phyloP scores from a whole-genome alignment of 2,329 filamentous ascomycete species.

The Piedraia hortae region DNA sequence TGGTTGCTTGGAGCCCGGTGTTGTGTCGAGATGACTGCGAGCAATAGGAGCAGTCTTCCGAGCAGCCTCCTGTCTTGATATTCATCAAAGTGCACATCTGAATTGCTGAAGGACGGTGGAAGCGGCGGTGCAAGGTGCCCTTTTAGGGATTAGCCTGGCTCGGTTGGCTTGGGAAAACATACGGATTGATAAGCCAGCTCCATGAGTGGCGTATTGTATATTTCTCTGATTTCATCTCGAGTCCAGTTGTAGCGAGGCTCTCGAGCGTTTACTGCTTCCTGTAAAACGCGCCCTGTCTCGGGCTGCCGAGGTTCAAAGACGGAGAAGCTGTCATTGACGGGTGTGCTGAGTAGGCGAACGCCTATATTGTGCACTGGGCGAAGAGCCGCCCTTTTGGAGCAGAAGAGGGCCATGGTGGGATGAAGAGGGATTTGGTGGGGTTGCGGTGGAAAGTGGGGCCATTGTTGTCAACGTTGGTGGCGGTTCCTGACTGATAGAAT shows the following conservation, averaged over 20 bases:
- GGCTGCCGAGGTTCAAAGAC: slow-evolving; percentile 5
- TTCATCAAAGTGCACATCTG: slow-evolving; percentile 91
- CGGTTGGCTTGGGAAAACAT: slow-evolving; percentile 2
- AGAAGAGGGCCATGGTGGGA: no score
- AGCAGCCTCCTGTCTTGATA: slow-evolving; percentile 84
- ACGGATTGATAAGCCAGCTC: slow-evolving; percentile 26
- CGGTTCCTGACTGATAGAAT: no score
- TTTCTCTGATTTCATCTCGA: slow-evolving; percentile 48
- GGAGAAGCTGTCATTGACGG: slow-evolving; percentile 12
- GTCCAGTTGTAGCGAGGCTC: slow-evolving; percentile 49
- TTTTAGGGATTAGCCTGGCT: slow-evolving; percentile 13
- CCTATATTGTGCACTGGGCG: slow-evolving; percentile 3
- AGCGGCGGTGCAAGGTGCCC: slow-evolving; percentile 54
- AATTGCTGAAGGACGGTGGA: slow-evolving; percentile 59
- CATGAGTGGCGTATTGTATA: slow-evolving; percentile 60
- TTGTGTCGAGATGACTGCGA: slow-evolving; percentile 61
- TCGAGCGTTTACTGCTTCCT: slow-evolving; percentile 29
- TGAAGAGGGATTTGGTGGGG: slow-evolving; percentile 6
- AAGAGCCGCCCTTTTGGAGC: slow-evolving; percentile 5
- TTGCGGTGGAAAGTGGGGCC: neutral
- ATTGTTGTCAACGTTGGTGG: no score
- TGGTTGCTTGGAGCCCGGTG: slow-evolving; percentile 52
- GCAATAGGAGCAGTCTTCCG: slow-evolving; percentile 81
- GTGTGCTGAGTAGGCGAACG: slow-evolving; percentile 11
- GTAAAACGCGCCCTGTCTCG: slow-evolving; percentile 11